Base-by-base conservation (phyloP, 106 monocot genomes). In the Apostasia ramifera region DNA sequence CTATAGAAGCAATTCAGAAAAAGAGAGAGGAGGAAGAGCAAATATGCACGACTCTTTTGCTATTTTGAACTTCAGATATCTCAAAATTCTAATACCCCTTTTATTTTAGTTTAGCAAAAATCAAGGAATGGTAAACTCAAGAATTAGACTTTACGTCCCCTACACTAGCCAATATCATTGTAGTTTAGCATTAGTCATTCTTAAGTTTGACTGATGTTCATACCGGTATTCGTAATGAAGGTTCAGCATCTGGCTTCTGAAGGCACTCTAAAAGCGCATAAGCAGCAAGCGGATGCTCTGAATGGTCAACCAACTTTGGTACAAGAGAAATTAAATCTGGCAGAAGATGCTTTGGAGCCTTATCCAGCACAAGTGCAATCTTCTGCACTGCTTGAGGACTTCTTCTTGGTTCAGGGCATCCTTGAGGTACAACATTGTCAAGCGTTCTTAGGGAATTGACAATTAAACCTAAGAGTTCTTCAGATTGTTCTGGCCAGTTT, bases 401-500 rank as follows among this genome's bases (percentile, higher is more conserved):
- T 68, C 81, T 82, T 72, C 82, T 83, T 65, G 83, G 84, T 66
- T 89, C 89, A 74, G 81, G 82, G 40, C 86, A 85, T 49, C 84
- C 84, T 76, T 92, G 92, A 44, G 86, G 92, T 47, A 89, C 92
- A 68, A 84, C 77, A 82, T 70, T 83, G 70, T 97, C 95, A 51
- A 92, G 86, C 49, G 95, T 76, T 72, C 86, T 84, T 59, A 97
- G 64, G 57, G 91, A 97, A 75, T 84, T 97, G 42, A 97, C 78
- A 76, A 97, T 97, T 68, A 97, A 68, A 41, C 84, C 81, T 76
- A 97, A 73, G 38, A 92, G 86, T 72, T 97, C 92, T 70, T 86
- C 92, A 61, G 92, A 97, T 63, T 97, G 95, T 55, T 92, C 89
- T 59, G 86, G 95, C 86, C 86, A 89, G 69, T 89, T 97, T 73